Conservation (phyloP, 805 yeast genomes). For the Scheffersomyces stipitis region DNA sequence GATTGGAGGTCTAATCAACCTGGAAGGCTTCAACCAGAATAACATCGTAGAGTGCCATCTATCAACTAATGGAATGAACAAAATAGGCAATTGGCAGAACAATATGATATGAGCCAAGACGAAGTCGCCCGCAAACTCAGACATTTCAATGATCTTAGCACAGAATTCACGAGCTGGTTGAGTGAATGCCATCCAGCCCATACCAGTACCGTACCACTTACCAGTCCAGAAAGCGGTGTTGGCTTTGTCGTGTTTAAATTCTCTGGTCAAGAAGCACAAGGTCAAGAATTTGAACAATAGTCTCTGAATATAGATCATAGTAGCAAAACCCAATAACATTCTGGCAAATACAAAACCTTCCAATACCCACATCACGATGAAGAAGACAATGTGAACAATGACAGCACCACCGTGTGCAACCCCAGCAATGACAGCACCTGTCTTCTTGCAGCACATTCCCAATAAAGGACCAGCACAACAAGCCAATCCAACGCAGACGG, state of each 20-base stretch:
- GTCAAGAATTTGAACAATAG: conserved; percentile 82
- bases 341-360: conserved; percentile 89
- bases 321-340: conserved; percentile 81
- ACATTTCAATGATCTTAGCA: conserved; percentile 91
- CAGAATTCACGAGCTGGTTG: conserved; percentile 95
- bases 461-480: conserved; percentile 98
- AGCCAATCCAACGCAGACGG: conserved; percentile 74
- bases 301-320: conserved; percentile 87
- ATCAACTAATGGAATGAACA: conserved; percentile 84
- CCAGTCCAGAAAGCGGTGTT: conserved; percentile 99
- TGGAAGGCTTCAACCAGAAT: conserved; percentile 97
- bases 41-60: conserved; percentile 98
- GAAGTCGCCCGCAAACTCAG: conserved; percentile 96
- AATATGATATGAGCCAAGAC: conserved; percentile 86
- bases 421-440: conserved; percentile 94
- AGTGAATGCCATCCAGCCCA: conserved; percentile 91
- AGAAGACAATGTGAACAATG: conserved; percentile 79
- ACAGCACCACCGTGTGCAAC: conserved; percentile 96
- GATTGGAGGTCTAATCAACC: conserved; percentile 97
- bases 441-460: conserved; percentile 93
- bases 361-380: conserved; percentile 94
- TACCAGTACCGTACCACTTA: conserved; percentile 94
- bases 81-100: conserved; percentile 85
- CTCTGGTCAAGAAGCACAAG: conserved; percentile 79
- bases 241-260: conserved; percentile 91